phyloP scores from a whole-genome alignment of 176 grass and related monocot genomes.

The Musa troglodytarum region DNA sequence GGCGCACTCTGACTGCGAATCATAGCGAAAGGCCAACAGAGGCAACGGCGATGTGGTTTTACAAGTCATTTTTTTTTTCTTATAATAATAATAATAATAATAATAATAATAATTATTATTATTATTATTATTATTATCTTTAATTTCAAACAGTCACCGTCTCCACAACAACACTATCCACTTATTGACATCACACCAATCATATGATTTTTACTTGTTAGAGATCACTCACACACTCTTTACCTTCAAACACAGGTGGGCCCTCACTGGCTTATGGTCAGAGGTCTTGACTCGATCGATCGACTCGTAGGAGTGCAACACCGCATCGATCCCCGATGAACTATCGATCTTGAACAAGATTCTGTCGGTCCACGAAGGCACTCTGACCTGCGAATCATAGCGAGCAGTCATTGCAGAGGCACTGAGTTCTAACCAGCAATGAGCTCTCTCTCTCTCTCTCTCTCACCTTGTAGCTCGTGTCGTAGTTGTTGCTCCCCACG shows the following conservation, averaged over 20 bases:
- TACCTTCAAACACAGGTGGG: conserved; percentile 48
- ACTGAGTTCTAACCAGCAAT: background rate
- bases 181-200: too few species aligned
- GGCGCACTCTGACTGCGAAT: conserved; percentile 50
- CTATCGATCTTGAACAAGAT: conserved; percentile 57
- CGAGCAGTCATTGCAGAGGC: background rate
- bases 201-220: too few species aligned
- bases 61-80: too few species aligned
- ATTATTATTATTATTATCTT: too few species aligned
- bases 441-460: too few species aligned
- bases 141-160: too few species aligned
- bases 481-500: conserved; percentile 42
- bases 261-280: conserved; percentile 57
- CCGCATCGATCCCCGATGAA: conserved; percentile 42
- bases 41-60: conserved; percentile 26
- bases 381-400: conserved; percentile 37
- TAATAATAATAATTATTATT: too few species aligned
- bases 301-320: conserved; percentile 48
- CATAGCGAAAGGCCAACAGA: too few species aligned
- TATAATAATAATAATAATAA: too few species aligned
- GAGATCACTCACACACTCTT: background rate
- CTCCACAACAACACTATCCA: too few species aligned
- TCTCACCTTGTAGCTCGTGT: conserved; percentile 54
- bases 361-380: conserved; percentile 72
- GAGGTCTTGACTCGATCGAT: conserved; percentile 45